Evolutionary conservation across 2,329 filamentous ascomycete species (phyloP), one percentile per base, ranked within the genome.

Genomic region (Onygenales sp.): DNA sequence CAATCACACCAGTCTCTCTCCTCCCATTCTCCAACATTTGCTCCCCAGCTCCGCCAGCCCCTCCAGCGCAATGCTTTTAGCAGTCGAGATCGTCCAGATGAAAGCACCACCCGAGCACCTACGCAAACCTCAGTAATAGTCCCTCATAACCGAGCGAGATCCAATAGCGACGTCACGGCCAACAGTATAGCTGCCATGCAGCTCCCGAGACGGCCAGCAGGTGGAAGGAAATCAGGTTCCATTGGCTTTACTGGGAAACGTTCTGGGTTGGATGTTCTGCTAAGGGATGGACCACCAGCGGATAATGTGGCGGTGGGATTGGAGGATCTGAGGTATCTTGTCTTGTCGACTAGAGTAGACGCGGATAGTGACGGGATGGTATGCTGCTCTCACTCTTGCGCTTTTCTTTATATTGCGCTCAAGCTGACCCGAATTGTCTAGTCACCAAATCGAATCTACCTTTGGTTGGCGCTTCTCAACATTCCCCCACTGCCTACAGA

Each of bases 381-480:
- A 69, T 55, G 65, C 49, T 36, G 6, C 40, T 49, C 27, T 39
- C 44, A 32, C 32, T 53, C 43, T 39, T 27, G 21, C 21, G 21
- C 21, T 27, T 27, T 27, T 27, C 21, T 48, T 54, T 55, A 58
- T 49, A 31, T 39, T 34, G n/a, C 50, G 37, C 43, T 32, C 14
- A 51, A 42, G 52, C 39, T 43, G 21, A 13, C 57, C 59, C 49
- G 11, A 49, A 27, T 27, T 37, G 34, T 31, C 36, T 63, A 95
- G 92, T 98, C 93, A 17, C 86, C 90, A 45, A 77, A 93, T 57
- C 86, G 93, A 63, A 94, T 97, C 67, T 97, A 98, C 69, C 83
- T 95, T 59, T 98, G 93, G 93, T 81, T 97, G 42, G 88, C 95
- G 61, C 82, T 98, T 10, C 85, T 98, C 62, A 88, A 95, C 65